Conservation (phyloP, 305 asterid species). For the Salvia sclarea region DNA sequence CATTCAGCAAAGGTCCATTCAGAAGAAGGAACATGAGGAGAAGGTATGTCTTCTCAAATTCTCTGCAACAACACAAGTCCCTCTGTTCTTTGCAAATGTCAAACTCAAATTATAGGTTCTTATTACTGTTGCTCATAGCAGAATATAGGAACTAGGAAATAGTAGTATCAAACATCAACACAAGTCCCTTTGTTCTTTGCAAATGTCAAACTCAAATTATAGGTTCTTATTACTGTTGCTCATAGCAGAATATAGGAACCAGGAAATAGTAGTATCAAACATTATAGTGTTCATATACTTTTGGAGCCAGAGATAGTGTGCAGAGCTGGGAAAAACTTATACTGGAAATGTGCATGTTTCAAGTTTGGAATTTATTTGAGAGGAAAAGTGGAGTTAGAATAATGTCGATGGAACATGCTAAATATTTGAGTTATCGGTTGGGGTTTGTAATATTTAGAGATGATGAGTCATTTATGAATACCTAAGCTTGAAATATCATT, state of each 20-base stretch:
- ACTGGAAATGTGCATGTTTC: background rate
- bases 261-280: background rate
- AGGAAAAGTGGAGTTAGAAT: background rate
- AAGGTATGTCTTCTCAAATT: conserved; percentile 49
- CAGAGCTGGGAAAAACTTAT: background rate
- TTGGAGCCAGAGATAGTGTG: background rate
- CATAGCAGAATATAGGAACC: background rate
- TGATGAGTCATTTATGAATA: background rate
- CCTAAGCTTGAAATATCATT: background rate
- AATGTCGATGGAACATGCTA: background rate
- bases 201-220: background rate
- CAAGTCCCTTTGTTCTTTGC: background rate
- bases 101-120: background rate
- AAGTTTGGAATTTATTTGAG: background rate
- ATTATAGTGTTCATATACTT: background rate
- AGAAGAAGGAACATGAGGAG: conserved; percentile 75
- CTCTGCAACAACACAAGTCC: background rate
- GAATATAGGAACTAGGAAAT: background rate
- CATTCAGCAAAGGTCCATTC: conserved; percentile 91
- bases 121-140: background rate
- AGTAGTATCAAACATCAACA: background rate
- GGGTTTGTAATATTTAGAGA: background rate
- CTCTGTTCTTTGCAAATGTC: background rate
- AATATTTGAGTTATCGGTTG: background rate
- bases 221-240: background rate